Evolutionary conservation across 2,329 filamentous ascomycete genomes (phyloP), one percentile per base, ranked within the genome.

Genomic region (Aureobasidium sp.): DNA sequence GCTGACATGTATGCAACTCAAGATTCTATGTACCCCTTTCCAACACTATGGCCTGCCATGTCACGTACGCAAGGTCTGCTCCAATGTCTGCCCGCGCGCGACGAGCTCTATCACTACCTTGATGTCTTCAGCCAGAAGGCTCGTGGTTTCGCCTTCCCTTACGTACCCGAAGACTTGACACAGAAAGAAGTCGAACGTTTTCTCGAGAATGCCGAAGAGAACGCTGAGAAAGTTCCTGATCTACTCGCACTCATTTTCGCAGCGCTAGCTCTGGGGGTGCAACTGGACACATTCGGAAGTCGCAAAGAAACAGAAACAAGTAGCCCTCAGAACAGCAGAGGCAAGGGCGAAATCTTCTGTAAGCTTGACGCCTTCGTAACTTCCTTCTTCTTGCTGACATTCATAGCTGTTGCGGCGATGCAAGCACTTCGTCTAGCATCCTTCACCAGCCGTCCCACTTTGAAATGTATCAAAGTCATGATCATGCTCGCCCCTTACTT

Each of bases 241-340:
- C 77, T 79, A 73, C 73, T 81, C 17, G 79, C 77, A 7, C 67
- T 81, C 15, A 69, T 81, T 13, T 80, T 81, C 62, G 76, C 77
- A 5, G 75, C 76, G 1, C 69, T 80, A 15, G 79, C 79, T 1
- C 71, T 78, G 13, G 79, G 78, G 1, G 69, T 78, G 60, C 78
- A 81, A 63, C 72, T 79, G 62, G 76, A 75, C 8, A 71, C 77
- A 3, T 79, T 74, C 67, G 77, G 79, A 62, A 74, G 72, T 37
- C 69, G 66, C 62, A 73, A 74, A 24, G 72, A 72, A 9, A 66
- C 71, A 37, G 79, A 78, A 76, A 65, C 34, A 7, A 26, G 32
- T 9, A n/a, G 5, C 5, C 26, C 39, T 7, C 36, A 61, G 15
- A 32, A 10, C 24, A 17, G 39, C 36, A 44, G 57, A 13, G 37